Evolutionary conservation across 768 basidiomycete genomes (phyloP), one percentile per base, ranked within the genome.

Genomic region (Kwoniella pini): DNA sequence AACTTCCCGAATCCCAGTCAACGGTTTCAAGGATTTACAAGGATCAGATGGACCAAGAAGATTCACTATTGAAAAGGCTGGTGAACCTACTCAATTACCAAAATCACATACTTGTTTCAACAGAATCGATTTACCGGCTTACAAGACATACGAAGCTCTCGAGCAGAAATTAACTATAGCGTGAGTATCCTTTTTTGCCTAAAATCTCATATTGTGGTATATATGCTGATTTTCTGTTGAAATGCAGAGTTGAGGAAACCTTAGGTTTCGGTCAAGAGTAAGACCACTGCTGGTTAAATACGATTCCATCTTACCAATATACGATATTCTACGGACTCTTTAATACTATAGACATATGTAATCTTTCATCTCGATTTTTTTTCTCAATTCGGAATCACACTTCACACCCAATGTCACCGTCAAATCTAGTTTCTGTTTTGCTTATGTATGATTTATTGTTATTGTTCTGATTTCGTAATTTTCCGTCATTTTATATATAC

Each of bases 31-130:
- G 79, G 96, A 98, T 71, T 80, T 98, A 17, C 96, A 98, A 80
- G 96, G 96, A 17, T 95, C 92, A 2, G 96, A 99, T 77, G 96
- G 95, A 10, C 95, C 94, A 22, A 82, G 95, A 49, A 65, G 95
- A 46, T 99, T 99, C 80, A 99, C 96, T 7, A 97, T 99, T 74
- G 96, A 99, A 80, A 98, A 98, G 81, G 90, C 91, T 33, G 96
- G 96, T 26, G 96, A 99, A 73, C 90, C 93, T 21, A 89, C 89
- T 22, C 93, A 96, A 77, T 80, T 99, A 72, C 96, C 96, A 1
- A 99, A 98, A 86, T 90, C 87, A 68, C 93, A 95, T 77, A 96
- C 92, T 0, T 98, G 96, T 82, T 99, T 99, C 85, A 98, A 95
- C 75, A 60, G 79, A 48, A 78, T 80, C 51, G 96, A 99, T 81